Base-by-base conservation (phyloP, 495 filamentous ascomycete species). In the Parathielavia hyrcaniae region DNA sequence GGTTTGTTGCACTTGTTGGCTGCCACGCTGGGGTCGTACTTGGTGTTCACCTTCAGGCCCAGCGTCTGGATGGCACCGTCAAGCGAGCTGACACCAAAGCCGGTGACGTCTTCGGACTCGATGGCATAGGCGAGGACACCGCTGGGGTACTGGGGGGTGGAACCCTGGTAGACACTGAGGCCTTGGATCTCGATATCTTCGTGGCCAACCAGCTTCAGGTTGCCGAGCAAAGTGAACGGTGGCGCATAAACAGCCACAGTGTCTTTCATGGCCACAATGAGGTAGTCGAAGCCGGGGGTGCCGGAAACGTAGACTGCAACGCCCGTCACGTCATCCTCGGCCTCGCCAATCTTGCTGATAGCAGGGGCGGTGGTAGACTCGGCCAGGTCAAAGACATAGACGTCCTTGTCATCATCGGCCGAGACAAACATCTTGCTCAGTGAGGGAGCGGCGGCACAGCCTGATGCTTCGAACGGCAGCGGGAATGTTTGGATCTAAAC, bases 131-230 rank as follows among this genome's bases (percentile, higher is more conserved):
- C 14, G 9, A 58, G 48, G 1, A 22, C 39, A 8, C 55, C 55
- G 16, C 38, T 51, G 19, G 55, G 48, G 48, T 58, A 58, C 32
- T 44, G 43, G 17, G 46, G 43, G 17, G 47, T 50, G 9, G 47
- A 43, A 14, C 46, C 55, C 32, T 58, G 55, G 39, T 51, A 58
- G 16, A 58, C 4, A 10, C 16, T 22, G 19, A 50, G 55, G 4
- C 55, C 55, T 14, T 58, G 55, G 17, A 58, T 46, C 13, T 58
- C 55, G 13, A 58, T 51, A 30, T 58, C 55, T 12, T 52, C 48
- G 4, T 50, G 39, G 17, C 55, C 55, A 0, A 26, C 38, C 2
- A 58, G 55, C 14, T 50, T 36, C 12, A 58, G 48, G 48, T 51
- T 58, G 26, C 47, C 53, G 30, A 55, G 17, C n/a, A 55, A 19